These are phyloP conservation scores for Cyclocybe cylindracea DNA, from an alignment of 768 basidiomycete species.

Conservation along the genomic window DNA sequence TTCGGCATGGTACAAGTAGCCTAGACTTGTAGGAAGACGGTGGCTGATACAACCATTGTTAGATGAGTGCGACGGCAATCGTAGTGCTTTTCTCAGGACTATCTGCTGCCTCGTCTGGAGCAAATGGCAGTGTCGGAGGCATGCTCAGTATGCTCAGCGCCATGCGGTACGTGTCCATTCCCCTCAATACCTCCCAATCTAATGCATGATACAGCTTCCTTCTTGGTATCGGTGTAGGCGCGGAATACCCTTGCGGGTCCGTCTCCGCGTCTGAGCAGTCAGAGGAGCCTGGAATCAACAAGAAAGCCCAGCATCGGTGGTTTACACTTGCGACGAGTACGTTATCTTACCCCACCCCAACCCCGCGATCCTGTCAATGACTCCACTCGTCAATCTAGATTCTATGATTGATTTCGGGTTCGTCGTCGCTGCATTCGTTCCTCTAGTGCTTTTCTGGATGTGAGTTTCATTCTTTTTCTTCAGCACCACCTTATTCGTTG, in stretches of 20 bases:
- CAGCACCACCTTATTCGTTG: constrained; percentile 1
- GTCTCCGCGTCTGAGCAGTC: constrained; percentile 90
- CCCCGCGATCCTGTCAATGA: not conserved
- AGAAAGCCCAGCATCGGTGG: constrained; percentile 83
- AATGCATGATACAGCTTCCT: constrained; percentile 54
- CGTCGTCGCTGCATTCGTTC: constrained; percentile 77
- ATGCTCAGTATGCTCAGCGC: constrained; percentile 77
- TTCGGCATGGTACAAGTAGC: constrained; percentile 74
- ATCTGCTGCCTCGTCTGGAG: constrained; percentile 82
- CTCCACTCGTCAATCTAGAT: constrained; percentile 39
- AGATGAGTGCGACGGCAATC: constrained; percentile 81
- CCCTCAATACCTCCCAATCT: not conserved
- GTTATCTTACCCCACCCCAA: constrained; percentile 16
- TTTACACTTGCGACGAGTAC: constrained; percentile 88
- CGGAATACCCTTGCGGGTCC: constrained; percentile 89
- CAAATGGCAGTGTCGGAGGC: constrained; percentile 67
- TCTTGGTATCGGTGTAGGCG: constrained; percentile 85
- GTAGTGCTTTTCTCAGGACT: constrained; percentile 83
- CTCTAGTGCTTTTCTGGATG: constrained; percentile 90
- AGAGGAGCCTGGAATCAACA: constrained; percentile 76
- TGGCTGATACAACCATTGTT: constrained; percentile 1
- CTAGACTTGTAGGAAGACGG: not conserved
- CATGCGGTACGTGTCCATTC: constrained; percentile 54
- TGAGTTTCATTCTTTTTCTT: constrained; percentile 32
- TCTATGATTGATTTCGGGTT: constrained; percentile 87